Conservation (phyloP, 345 rosid species). For the Eucalyptus tenuipes region DNA sequence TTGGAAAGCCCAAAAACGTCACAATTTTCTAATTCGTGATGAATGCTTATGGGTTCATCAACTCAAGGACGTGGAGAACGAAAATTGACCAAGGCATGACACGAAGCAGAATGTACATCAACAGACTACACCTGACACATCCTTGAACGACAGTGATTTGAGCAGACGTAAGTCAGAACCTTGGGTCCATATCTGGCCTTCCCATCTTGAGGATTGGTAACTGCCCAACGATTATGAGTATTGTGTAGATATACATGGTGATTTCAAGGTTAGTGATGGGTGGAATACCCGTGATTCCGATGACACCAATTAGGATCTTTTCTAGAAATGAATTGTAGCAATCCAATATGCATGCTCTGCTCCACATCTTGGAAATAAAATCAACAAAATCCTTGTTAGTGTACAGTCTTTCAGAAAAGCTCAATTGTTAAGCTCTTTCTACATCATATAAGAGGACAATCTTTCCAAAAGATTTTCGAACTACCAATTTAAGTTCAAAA, state of each 20-base stretch:
- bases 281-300: rapidly evolving
- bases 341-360: neutral
- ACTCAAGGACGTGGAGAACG: neutral
- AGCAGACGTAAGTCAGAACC: neutral
- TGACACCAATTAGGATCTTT: neutral
- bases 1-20: rapidly evolving
- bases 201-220: neutral
- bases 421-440: neutral
- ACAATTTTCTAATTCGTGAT: neutral
- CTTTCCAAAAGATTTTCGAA: too few relatives aligned
- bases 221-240: rapidly evolving
- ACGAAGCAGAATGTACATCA: neutral
- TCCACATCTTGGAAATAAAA: neutral
- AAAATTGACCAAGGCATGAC: neutral
- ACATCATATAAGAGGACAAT: too few relatives aligned
- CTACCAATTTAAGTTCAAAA: too few relatives aligned
- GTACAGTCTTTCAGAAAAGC: neutral
- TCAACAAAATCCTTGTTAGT: neutral
- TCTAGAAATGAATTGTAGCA: neutral
- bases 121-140: rapidly evolving
- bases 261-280: neutral
- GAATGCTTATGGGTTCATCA: neutral
- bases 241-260: rapidly evolving
- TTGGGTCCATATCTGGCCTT: neutral
- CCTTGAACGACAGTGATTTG: neutral